phyloP scores from a whole-genome alignment of 441 rosid genomes.

The Arabidopsis hybrid region DNA sequence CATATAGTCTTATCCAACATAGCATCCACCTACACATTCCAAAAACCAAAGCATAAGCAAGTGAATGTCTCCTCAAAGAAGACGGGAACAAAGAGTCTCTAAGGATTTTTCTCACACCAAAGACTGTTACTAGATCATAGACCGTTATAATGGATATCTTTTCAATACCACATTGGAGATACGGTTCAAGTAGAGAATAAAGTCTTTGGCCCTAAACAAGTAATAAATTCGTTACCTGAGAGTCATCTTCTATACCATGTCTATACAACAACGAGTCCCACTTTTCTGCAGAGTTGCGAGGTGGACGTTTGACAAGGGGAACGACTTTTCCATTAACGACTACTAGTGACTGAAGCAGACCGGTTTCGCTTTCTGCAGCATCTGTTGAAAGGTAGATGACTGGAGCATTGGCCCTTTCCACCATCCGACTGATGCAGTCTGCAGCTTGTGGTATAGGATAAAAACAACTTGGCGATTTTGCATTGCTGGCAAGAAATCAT shows the following conservation, averaged over 20 bases:
- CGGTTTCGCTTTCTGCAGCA: conserved; percentile 91
- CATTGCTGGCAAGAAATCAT: conserved; percentile 64
- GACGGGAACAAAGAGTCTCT: background rate
- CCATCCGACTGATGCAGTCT: conserved; percentile 75
- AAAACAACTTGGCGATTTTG: conserved; percentile 87
- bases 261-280: conserved; percentile 93
- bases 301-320: conserved; percentile 81
- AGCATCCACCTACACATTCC: conserved; percentile 79
- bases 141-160: background rate
- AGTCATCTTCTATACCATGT: conserved; percentile 68
- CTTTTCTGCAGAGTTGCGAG: conserved; percentile 81
- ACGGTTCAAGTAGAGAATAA: background rate
- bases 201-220: conserved; percentile 5
- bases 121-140: conserved; percentile 2
- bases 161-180: background rate
- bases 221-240: conserved; percentile 61
- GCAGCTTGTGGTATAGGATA: conserved; percentile 97
- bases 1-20: conserved; percentile 93
- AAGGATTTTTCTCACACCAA: background rate
- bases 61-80: background rate
- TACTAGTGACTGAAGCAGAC: conserved; percentile 75
- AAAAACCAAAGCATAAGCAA: conserved; percentile 26
- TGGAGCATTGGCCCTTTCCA: conserved; percentile 67
- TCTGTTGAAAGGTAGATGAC: conserved; percentile 93
- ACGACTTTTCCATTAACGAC: conserved; percentile 68